A percentile compares a stretch with the other conserved stretches of the same genome.
Conservation (phyloP, 306 rosid genomes). For the Vicia faba region DNA sequence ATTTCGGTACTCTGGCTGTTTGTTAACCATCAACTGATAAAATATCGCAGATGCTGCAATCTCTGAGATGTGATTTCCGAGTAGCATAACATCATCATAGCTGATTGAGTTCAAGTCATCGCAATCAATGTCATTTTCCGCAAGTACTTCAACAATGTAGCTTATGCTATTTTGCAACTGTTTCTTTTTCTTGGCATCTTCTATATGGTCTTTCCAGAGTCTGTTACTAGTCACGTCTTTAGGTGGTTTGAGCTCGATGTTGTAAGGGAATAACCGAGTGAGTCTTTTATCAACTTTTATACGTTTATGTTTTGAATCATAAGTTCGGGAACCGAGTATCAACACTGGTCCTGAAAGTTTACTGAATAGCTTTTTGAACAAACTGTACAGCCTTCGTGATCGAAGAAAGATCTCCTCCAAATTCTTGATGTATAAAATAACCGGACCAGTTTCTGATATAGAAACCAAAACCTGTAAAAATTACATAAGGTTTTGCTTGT, state of each 20-base stretch:
- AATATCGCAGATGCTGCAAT: constrained; percentile 72
- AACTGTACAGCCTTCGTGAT: constrained; percentile 57
- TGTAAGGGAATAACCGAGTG: constrained; percentile 60
- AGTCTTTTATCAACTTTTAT: constrained; percentile 54
- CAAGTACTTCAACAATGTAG: constrained; percentile 75
- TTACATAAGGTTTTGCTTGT: constrained; percentile 19
- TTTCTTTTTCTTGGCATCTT: constrained; percentile 57
- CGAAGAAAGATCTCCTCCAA: constrained; percentile 66
- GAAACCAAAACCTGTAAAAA: constrained; percentile 67
- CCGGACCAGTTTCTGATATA: constrained; percentile 62
- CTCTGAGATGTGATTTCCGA: constrained; percentile 64
- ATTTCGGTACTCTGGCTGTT: constrained; percentile 79
- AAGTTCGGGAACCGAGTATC: constrained; percentile 70
- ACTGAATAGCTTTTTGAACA: constrained; percentile 63
- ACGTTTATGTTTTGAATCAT: constrained; percentile 47
- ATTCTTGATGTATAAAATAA: constrained; percentile 77
- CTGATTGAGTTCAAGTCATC: constrained; percentile 68
- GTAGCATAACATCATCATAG: constrained; percentile 57
- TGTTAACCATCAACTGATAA: constrained; percentile 60
- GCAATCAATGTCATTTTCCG: constrained; percentile 78
- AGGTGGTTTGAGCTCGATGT: constrained; percentile 61
- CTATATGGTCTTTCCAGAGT: constrained; percentile 66
- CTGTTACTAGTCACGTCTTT: constrained; percentile 57
- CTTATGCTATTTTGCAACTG: constrained; percentile 73
- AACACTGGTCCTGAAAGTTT: constrained; percentile 79